Evolutionary conservation across 768 basidiomycete genomes (phyloP), one percentile per base, ranked within the genome.

Genomic region (Suillus weaverae): DNA sequence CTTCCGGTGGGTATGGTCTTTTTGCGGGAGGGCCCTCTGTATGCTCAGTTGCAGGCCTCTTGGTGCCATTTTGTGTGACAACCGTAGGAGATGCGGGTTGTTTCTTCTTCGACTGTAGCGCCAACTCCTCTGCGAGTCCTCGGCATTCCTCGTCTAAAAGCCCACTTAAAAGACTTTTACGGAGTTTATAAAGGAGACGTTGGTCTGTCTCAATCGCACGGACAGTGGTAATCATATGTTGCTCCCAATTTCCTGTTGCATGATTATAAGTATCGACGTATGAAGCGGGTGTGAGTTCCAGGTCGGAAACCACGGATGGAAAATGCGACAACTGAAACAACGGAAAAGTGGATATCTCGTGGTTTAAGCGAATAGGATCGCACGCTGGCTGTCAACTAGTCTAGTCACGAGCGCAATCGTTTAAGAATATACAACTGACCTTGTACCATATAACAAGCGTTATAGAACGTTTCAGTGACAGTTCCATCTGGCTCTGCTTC

Each of bases 381-480:
- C 76, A 77, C 61, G 81, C 79, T 18, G 82, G 78, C 86, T 87
- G 71, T 33, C 51, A 60, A 72, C 11, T 14, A 18, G n/a, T n/a
- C 39, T 61, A 35, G 65, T 72, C 61, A 68, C 38, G 4, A 6
- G 62, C 38, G 56, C 57, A 54, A 51, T 10, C 60, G 5, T 32
- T 60, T 61, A 35, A 43, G 39, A 14, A 55, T 62, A n/a, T 10
- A 1, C 2, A 43, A 65, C 74, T 68, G 66, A 87, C 86, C 78
- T 87, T 85, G 77, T 89, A 88, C 89, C 89, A 90, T 65, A 89
- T 84, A 61, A 90, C 82, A 64, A 90, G 81, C 2, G 86, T 89
- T 10, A 89, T 81, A 6, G 87, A 85, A 39, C 86, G 82, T 64
- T 77, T 81, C 59, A 80, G 73, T 11, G 81, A 74, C 30, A 79